Evolutionary conservation across 176 grass and related monocot genomes (phyloP).

Genomic region (bread wheat (Triticum aestivum)): DNA sequence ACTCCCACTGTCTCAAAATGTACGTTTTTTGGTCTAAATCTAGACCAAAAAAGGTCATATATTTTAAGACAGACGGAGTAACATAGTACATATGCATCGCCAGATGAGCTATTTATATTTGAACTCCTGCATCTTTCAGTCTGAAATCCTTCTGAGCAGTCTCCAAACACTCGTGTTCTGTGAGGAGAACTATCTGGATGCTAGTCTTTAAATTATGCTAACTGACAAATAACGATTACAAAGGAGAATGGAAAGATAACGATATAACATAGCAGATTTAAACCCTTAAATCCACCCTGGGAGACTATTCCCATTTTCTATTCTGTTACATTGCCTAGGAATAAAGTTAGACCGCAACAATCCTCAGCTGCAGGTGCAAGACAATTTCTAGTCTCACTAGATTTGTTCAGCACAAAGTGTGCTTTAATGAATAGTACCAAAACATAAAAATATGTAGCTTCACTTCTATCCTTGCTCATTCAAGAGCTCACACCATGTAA

Average conservation of each 20-base stretch:
- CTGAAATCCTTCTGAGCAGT: neutral
- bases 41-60: too few species aligned
- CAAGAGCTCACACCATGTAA: neutral
- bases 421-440: constrained; percentile 13
- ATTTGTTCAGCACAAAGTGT: constrained; percentile 32
- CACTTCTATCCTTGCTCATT: neutral
- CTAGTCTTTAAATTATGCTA: constrained; percentile 18
- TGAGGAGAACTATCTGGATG: neutral
- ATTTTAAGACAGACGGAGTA: too few species aligned
- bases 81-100: neutral
- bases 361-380: neutral
- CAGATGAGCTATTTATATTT: neutral
- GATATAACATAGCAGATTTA: neutral
- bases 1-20: neutral
- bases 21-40: too few species aligned
- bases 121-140: neutral
- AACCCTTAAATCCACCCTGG: neutral
- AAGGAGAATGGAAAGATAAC: neutral
- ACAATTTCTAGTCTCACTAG: neutral
- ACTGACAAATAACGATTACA: constrained; percentile 17
- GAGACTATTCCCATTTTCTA: constrained; percentile 18
- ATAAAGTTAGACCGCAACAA: neutral
- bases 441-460: constrained; percentile 13
- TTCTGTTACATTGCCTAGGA: neutral
- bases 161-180: neutral